Evolutionary conservation across 2,329 filamentous ascomycete species (phyloP).

Genomic region (Aspergillus eucalypticola): DNA sequence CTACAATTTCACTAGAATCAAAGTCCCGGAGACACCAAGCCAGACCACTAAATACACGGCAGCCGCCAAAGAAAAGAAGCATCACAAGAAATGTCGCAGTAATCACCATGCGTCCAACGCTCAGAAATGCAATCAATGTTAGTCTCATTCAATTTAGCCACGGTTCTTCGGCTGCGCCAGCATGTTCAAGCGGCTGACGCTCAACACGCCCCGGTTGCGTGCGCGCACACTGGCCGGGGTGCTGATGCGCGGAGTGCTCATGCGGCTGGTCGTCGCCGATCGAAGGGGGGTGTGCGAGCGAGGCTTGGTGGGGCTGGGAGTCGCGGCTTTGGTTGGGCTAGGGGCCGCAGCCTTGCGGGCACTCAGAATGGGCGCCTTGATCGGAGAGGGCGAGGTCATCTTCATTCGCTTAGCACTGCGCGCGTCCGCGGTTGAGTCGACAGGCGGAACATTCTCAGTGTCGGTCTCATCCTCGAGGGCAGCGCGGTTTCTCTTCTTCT

Average conservation of each 20-base stretch:
- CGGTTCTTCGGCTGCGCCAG: conserved; percentile 49
- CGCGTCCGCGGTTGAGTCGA: conserved; percentile 23
- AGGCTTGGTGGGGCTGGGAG: conserved; percentile 37
- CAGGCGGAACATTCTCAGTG: conserved; percentile 36
- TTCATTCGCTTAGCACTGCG: conserved; percentile 42
- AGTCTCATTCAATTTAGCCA: conserved; percentile 17
- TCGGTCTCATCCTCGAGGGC: conserved; percentile 33
- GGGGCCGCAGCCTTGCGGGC: neutral
- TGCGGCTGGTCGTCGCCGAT: conserved; percentile 19
- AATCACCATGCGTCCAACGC: conserved; percentile 8
- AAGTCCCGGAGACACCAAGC: neutral
- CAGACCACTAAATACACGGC: neutral
- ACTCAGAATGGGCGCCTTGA: conserved; percentile 11
- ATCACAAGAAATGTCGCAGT: conserved; percentile 4
- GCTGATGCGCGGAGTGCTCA: conserved; percentile 27
- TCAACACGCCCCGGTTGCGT: conserved; percentile 38
- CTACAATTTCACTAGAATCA: neutral
- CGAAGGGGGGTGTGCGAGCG: conserved; percentile 36
- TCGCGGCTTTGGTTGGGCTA: conserved; percentile 13
- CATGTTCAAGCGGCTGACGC: conserved; percentile 50
- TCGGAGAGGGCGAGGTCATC: conserved; percentile 27
- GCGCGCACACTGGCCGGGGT: conserved; percentile 34
- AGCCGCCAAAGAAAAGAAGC: conserved; percentile 1
- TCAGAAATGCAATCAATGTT: conserved; percentile 14
- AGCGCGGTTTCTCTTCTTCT: conserved; percentile 43